Percentiles rank a stretch among this genome's conserved stretches.
phyloP scores from a whole-genome alignment of 768 basidiomycete species.

The Cystobasidium onofrii region DNA sequence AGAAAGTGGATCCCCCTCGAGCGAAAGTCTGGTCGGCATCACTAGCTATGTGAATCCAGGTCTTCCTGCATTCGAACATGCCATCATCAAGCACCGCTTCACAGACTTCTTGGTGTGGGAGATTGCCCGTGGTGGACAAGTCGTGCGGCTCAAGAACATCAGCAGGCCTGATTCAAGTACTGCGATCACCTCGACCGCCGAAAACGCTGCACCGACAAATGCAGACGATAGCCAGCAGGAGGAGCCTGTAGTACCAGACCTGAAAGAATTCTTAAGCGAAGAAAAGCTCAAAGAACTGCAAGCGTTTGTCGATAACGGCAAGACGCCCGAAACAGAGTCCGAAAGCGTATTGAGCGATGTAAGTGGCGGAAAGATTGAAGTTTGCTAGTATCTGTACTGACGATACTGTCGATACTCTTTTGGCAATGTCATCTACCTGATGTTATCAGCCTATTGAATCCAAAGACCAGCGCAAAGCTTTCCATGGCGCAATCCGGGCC shows the following conservation, averaged over 20 bases:
- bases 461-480: slow-evolving; percentile 68
- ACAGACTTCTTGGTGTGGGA: slow-evolving; percentile 95
- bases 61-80: slow-evolving; percentile 55
- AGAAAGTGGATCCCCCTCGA: not conserved
- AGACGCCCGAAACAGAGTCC: slow-evolving; percentile 10
- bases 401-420: not conserved
- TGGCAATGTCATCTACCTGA: not conserved
- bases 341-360: slow-evolving; percentile 30
- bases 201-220: not conserved
- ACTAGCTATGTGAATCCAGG: slow-evolving; percentile 70
- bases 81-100: slow-evolving; percentile 52
- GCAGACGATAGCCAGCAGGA: slow-evolving; percentile 40
- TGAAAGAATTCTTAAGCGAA: slow-evolving; percentile 42
- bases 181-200: not conserved
- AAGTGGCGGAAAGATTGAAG: slow-evolving; percentile 42
- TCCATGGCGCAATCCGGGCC: slow-evolving; percentile 73
- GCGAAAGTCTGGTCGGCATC: slow-evolving; percentile 59
- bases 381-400: not conserved
- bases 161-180: slow-evolving; percentile 47
- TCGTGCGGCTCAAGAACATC: slow-evolving; percentile 71
- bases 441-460: slow-evolving; percentile 69
- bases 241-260: slow-evolving; percentile 33
- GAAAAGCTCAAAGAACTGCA: slow-evolving; percentile 49
- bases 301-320: slow-evolving; percentile 44
- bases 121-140: slow-evolving; percentile 69